phyloP scores from a whole-genome alignment of 805 yeast species.

The Candida pseudoglaebosa region DNA sequence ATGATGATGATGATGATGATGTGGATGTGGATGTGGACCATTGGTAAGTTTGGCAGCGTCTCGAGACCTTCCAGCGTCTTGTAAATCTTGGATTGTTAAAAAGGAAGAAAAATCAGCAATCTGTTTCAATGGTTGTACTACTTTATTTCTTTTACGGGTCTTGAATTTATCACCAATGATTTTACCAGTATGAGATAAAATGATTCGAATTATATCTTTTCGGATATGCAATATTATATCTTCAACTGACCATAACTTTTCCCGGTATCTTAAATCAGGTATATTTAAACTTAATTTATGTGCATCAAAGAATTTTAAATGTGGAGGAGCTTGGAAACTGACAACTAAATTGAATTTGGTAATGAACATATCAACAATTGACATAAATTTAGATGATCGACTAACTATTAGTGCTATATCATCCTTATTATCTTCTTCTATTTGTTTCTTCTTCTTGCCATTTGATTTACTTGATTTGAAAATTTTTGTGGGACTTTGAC shows the following conservation, averaged over 20 bases:
- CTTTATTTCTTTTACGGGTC: constrained; percentile 25
- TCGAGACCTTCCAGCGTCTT: constrained; percentile 24
- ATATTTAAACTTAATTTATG: constrained; percentile 64
- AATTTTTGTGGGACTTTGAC: background rate
- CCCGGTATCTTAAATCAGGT: constrained; percentile 50
- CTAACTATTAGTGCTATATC: constrained; percentile 39
- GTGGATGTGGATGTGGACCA: constrained; percentile 3
- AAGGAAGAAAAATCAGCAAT: constrained; percentile 35
- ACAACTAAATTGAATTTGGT: constrained; percentile 45
- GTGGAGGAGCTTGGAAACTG: constrained; percentile 74
- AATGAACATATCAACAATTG: constrained; percentile 35
- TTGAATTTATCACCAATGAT: constrained; percentile 73
- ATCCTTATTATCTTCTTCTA: constrained; percentile 19
- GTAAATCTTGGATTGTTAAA: constrained; percentile 37
- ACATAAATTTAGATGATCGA: constrained; percentile 40
- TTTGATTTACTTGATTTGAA: constrained; percentile 1
- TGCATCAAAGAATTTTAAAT: constrained; percentile 67
- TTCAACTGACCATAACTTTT: constrained; percentile 55
- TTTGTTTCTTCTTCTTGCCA: constrained; percentile 6
- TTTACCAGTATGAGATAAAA: constrained; percentile 67
- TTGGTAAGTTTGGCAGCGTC: constrained; percentile 10
- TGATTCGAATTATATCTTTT: constrained; percentile 55
- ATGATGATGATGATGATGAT: constrained; percentile 10
- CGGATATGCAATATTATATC: constrained; percentile 64
- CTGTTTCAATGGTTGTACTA: constrained; percentile 34